phyloP scores from a whole-genome alignment of 345 rosid genomes.

The Populus tremula region DNA sequence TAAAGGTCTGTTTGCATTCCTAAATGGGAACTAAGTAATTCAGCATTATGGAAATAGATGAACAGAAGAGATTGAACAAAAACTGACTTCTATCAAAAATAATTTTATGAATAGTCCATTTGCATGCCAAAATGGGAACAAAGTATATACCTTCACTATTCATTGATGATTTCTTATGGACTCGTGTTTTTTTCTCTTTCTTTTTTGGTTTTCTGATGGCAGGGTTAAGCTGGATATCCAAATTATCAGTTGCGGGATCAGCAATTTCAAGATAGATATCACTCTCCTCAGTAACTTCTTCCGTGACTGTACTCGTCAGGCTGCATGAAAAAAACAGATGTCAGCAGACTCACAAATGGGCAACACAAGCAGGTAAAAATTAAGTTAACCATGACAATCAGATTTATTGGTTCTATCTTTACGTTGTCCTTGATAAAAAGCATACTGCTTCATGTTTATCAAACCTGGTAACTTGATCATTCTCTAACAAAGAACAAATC shows the following conservation, averaged over 20 bases:
- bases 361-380: background rate
- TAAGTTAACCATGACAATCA: background rate
- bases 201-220: constrained; percentile 38
- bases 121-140: background rate
- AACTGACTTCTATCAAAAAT: no score
- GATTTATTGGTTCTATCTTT: background rate
- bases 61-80: background rate
- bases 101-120: no score
- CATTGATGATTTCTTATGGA: constrained; percentile 29
- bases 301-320: constrained; percentile 29
- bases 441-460: background rate
- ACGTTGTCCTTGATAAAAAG: background rate
- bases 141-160: constrained; percentile 41
- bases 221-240: constrained; percentile 20
- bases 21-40: background rate
- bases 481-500: no score
- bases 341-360: constrained; percentile 10
- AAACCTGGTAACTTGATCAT: background rate
- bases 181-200: constrained; percentile 46
- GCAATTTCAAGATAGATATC: constrained; percentile 22
- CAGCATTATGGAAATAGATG: background rate
- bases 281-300: constrained; percentile 24
- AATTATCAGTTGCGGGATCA: constrained; percentile 30
- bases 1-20: no score
- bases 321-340: constrained; percentile 35